Conservation (phyloP, 2,329 filamentous ascomycete species). For the Trichoderma brevicompactum region DNA sequence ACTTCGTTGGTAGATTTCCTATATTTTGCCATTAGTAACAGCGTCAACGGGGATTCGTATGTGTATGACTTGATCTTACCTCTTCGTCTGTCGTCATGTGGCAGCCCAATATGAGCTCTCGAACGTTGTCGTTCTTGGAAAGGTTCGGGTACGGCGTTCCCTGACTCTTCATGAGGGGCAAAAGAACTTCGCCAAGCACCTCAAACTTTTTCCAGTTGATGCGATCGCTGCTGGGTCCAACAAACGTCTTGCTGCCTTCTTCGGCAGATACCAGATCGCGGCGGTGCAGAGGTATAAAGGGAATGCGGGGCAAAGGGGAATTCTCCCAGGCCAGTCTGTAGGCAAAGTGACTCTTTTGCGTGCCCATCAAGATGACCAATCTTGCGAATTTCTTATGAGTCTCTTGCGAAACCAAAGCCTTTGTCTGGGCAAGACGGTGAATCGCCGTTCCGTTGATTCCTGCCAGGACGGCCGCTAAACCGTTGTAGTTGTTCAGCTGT, state of each 20-base stretch:
- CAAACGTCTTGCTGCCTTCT: slow-evolving; percentile 87
- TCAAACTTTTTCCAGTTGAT: slow-evolving; percentile 99
- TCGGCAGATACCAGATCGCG: slow-evolving; percentile 90
- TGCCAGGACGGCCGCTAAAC: slow-evolving; percentile 88
- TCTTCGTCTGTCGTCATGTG: slow-evolving; percentile 85
- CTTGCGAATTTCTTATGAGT: slow-evolving; percentile 85
- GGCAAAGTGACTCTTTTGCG: slow-evolving; percentile 88
- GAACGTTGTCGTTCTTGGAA: slow-evolving; percentile 68
- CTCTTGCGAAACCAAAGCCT: slow-evolving; percentile 71
- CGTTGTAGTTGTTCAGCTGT: slow-evolving; percentile 95
- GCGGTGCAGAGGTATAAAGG: slow-evolving; percentile 87
- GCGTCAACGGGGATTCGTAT: no score
- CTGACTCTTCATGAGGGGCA: slow-evolving; percentile 91
- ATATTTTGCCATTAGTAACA: slow-evolving; percentile 34
- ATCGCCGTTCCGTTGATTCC: slow-evolving; percentile 89
- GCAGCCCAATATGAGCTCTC: slow-evolving; percentile 79
- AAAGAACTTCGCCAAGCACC: slow-evolving; percentile 87
- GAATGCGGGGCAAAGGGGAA: slow-evolving; percentile 84
- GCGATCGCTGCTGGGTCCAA: slow-evolving; percentile 71
- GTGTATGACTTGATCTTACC: slow-evolving; percentile 56
- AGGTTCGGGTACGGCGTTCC: slow-evolving; percentile 78
- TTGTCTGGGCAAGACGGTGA: slow-evolving; percentile 79
- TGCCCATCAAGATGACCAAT: slow-evolving; percentile 88
- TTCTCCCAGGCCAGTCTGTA: slow-evolving; percentile 99
- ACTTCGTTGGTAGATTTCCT: slow-evolving; percentile 69